A percentile compares a stretch with the other conserved stretches of the same genome.
phyloP scores from a whole-genome alignment of 345 rosid genomes.

The Aquilaria malaccensis region DNA sequence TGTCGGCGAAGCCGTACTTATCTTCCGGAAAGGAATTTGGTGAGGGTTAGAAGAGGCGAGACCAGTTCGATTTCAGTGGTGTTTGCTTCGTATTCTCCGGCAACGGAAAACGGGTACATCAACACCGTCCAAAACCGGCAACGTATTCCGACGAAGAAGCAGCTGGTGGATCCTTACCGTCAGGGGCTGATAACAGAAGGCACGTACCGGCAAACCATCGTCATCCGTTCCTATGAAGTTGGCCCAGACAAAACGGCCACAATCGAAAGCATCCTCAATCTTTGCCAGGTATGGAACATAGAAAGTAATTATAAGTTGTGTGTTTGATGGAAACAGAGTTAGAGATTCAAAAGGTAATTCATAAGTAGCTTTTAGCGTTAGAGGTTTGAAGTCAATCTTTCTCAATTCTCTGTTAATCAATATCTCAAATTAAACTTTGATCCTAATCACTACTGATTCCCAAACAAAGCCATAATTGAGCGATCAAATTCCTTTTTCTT shows the following conservation, averaged over 20 bases:
- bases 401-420: no score
- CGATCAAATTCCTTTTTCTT: no score
- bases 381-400: no score
- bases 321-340: no score
- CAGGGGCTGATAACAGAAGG: conserved; percentile 50
- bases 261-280: conserved; percentile 51
- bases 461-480: no score
- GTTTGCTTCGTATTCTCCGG: conserved; percentile 11
- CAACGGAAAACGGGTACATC: conserved; percentile 19
- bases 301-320: no score
- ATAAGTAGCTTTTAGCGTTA: no score
- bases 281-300: conserved; percentile 40
- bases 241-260: conserved; percentile 61
- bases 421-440: no score
- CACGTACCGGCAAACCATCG: conserved; percentile 53
- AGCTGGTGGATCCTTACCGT: conserved; percentile 47
- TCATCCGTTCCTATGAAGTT: conserved; percentile 58
- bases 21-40: no score
- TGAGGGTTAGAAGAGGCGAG: no score
- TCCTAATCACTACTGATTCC: no score
- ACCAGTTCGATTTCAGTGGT: neutral
- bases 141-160: conserved; percentile 51
- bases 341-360: no score
- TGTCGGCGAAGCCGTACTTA: neutral
- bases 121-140: conserved; percentile 31